phyloP scores from a whole-genome alignment of 306 rosid genomes.

The Heteromeles arbutifolia region DNA sequence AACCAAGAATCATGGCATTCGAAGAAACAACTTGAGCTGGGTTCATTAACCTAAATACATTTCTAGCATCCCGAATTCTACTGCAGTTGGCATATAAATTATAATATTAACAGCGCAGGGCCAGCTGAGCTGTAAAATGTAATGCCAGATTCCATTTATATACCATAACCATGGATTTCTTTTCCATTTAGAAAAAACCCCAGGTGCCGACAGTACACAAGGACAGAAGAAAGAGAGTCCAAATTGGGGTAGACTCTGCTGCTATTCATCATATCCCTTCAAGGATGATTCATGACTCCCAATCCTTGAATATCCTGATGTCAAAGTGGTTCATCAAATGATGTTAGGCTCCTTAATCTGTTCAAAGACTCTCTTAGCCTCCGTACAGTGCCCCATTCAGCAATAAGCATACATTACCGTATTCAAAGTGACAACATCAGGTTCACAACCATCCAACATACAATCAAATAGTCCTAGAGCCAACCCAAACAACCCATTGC shows the following conservation, averaged over 20 bases:
- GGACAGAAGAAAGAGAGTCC: slow-evolving; percentile 37
- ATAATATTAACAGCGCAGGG: slow-evolving; percentile 37
- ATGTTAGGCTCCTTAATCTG: slow-evolving; percentile 36
- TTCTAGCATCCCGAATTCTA: slow-evolving; percentile 18
- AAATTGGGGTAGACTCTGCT: slow-evolving; percentile 33
- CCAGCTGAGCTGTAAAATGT: slow-evolving; percentile 46
- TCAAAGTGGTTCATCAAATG: slow-evolving; percentile 46
- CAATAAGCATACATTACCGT: slow-evolving; percentile 42
- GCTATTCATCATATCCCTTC: slow-evolving; percentile 29
- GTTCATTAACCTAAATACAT: slow-evolving; percentile 34
- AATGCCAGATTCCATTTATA: too few species aligned
- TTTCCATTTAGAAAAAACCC: slow-evolving; percentile 29
- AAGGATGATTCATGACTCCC: slow-evolving; percentile 30
- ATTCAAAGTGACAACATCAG: slow-evolving; percentile 44
- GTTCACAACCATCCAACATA: slow-evolving; percentile 28
- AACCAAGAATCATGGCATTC: slow-evolving; percentile 47
- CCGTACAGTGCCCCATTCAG: slow-evolving; percentile 22
- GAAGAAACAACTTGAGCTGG: slow-evolving; percentile 39
- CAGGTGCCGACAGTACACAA: slow-evolving; percentile 33
- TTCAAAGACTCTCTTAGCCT: slow-evolving; percentile 27
- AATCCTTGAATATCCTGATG: slow-evolving; percentile 26
- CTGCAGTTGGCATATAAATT: slow-evolving; percentile 21
- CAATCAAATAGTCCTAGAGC: slow-evolving; percentile 24
- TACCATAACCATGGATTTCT: slow-evolving; percentile 43
- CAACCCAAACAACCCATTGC: slow-evolving; percentile 23